Base-by-base conservation (phyloP, 2,329 filamentous ascomycete genomes). In the Alternaria arbusti region DNA sequence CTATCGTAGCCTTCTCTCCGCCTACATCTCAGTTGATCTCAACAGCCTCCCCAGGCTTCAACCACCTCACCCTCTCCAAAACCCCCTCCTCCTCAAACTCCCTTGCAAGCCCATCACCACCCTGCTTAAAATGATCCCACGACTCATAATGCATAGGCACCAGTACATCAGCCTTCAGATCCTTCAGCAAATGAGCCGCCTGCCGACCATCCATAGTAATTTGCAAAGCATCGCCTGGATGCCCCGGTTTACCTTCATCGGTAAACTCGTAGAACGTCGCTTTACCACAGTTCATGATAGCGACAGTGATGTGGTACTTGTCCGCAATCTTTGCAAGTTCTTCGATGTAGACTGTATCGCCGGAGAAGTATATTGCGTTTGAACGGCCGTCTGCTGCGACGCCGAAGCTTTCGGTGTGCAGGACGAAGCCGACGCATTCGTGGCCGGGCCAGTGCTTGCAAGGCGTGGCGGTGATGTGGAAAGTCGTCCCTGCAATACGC, bases 291-390 rank as follows among this genome's bases (percentile, higher is more conserved):
- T 55, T 55, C 52, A 55, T 44, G 10, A 55, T 13, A 1, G 56
- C 43, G 45, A 36, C 45, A 8, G 28, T 6, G 10, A 57, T 22
- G 25, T 57, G 63, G 26, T 58, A 61, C 17, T 22, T 62, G 1
- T 61, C 47, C 7, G 44, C 28, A 1, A 65, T 62, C 32, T 63
- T 28, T 1, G 56, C 55, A 6, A 68, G 59, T 65, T 85, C 82
- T 2, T 80, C 73, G 0, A 84, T 69, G 58, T 85, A 84, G 5
- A 85, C 78, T 0, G 84, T 86, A 61, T 86, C 84, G 1, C 84
- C 84, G 0, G 83, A 80, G 69, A 86, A 83, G 63, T 82, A 86
- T 8, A 86, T 79, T 3, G 79, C 84, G 59, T 85, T 85, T 0
- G 81, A 83, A 0, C 66, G 67, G 0, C 81, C 80, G 5, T 80